phyloP scores from a whole-genome alignment of 2,329 filamentous ascomycete genomes.

The Aspergillus japonicus region DNA sequence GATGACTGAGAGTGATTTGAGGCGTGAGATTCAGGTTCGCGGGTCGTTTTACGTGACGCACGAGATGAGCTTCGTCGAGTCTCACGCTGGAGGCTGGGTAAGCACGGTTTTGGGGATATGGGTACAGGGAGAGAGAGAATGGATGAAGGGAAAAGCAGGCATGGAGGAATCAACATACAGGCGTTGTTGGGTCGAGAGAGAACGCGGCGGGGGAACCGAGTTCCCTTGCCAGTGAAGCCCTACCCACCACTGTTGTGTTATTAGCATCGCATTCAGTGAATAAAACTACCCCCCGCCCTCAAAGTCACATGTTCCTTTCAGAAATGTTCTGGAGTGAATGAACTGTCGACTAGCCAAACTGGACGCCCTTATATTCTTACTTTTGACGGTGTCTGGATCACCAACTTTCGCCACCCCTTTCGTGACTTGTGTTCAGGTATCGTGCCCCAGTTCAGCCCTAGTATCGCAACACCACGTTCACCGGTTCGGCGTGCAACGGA shows the following conservation, averaged over 20 bases:
- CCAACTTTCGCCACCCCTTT: background rate
- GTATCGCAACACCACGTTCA: background rate
- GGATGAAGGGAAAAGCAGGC: background rate
- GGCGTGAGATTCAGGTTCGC: conserved; percentile 15
- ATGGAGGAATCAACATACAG: background rate
- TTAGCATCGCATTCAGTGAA: conserved; percentile 8
- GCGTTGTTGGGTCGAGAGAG: conserved; percentile 18
- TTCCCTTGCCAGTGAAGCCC: conserved; percentile 19
- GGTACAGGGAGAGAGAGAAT: background rate
- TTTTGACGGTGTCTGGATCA: background rate
- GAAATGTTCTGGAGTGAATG: background rate
- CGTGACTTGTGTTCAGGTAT: background rate
- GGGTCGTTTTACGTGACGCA: conserved; percentile 20
- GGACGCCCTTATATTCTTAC: background rate
- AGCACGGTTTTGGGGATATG: conserved; percentile 1
- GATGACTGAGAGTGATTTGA: conserved; percentile 19
- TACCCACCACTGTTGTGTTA: conserved; percentile 21
- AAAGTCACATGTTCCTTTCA: background rate
- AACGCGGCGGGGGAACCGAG: conserved; percentile 17
- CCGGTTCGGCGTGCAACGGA: background rate
- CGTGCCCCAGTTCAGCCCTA: background rate
- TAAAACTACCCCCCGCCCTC: background rate
- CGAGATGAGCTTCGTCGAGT: conserved; percentile 22
- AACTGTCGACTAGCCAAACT: background rate
- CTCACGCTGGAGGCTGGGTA: conserved; percentile 6